Conservation (phyloP, 2,329 filamentous ascomycete species). For the Stagonosporopsis vannaccii region DNA sequence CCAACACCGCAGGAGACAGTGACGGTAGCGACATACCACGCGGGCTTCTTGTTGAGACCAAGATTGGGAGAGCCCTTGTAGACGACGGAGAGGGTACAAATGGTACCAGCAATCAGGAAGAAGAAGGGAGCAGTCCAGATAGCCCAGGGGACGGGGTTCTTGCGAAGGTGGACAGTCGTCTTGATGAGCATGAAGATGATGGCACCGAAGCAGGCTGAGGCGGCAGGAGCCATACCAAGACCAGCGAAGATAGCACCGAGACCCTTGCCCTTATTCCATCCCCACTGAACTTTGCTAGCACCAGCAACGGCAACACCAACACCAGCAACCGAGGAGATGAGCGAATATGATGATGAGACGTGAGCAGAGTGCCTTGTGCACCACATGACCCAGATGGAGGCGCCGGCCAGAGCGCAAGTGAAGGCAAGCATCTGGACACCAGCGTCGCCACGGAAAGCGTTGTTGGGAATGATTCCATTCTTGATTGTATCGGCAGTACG, state of each 20-base stretch:
- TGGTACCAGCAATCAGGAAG: slow-evolving; percentile 76
- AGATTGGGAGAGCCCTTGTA: slow-evolving; percentile 81
- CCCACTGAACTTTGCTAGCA: slow-evolving; percentile 63
- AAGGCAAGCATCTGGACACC: slow-evolving; percentile 63
- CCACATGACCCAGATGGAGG: slow-evolving; percentile 80
- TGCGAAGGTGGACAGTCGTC: slow-evolving; percentile 72
- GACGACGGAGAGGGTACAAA: slow-evolving; percentile 79
- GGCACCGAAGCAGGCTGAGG: slow-evolving; percentile 70
- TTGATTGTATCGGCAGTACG: slow-evolving; percentile 78
- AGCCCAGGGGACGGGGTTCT: slow-evolving; percentile 75
- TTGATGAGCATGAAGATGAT: slow-evolving; percentile 78
- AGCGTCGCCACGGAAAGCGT: slow-evolving; percentile 55
- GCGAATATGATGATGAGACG: slow-evolving; percentile 64
- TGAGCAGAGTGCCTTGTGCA: slow-evolving; percentile 76
- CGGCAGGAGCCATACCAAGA: slow-evolving; percentile 73
- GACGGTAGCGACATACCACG: slow-evolving; percentile 71
- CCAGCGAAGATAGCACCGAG: slow-evolving; percentile 69
- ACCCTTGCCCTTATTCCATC: slow-evolving; percentile 69
- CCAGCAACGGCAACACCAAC: slow-evolving; percentile 64
- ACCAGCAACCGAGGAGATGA: slow-evolving; percentile 58
- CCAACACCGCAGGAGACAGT: slow-evolving; percentile 70
- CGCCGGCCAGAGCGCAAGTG: slow-evolving; percentile 67
- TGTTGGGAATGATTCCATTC: slow-evolving; percentile 66
- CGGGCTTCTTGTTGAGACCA: slow-evolving; percentile 69
- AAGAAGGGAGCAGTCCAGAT: slow-evolving; percentile 77